Evolutionary conservation across 2,329 filamentous ascomycete species (phyloP).

Genomic region (Coleophoma cylindrospora): DNA sequence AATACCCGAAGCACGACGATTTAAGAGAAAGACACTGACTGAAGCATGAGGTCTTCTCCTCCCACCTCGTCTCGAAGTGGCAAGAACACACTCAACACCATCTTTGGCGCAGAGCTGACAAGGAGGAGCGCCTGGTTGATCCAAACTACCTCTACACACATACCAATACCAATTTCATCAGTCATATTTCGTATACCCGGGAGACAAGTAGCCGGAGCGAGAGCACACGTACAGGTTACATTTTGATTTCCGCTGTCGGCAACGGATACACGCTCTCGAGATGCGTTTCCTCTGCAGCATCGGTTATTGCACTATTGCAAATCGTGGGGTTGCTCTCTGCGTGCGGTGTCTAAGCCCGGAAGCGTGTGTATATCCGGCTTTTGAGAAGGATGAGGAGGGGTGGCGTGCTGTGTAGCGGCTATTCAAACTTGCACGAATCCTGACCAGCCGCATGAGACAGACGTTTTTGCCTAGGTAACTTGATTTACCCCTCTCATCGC

Average conservation of each 20-base stretch:
- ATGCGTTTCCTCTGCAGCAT: conserved; percentile 13
- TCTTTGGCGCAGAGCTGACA: conserved; percentile 34
- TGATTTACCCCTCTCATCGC: too few relatives aligned
- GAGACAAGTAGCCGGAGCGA: too few relatives aligned
- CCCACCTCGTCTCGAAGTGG: conserved; percentile 31
- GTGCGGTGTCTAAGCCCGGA: too few relatives aligned
- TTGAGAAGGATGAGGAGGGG: too few relatives aligned
- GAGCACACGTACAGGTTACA: conserved; percentile 16
- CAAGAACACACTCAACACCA: conserved; percentile 32
- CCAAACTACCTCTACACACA: conserved; percentile 21
- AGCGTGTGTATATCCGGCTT: too few relatives aligned
- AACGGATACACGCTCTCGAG: conserved; percentile 16
- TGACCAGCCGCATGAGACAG: too few relatives aligned
- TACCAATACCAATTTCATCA: background rate
- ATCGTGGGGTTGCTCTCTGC: too few relatives aligned
- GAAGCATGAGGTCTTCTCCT: conserved; percentile 27
- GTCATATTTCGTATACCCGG: background rate
- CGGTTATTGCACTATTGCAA: conserved; percentile 6
- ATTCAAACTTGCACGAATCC: too few relatives aligned
- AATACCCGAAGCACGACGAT: background rate
- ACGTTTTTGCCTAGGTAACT: too few relatives aligned
- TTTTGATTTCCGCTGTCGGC: conserved; percentile 18
- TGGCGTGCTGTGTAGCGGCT: too few relatives aligned
- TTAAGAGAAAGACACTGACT: conserved; percentile 4
- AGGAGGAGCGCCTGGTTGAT: conserved; percentile 23